A percentile compares a stretch with the other conserved stretches of the same genome.
phyloP scores from a whole-genome alignment of 805 yeast genomes.

The Schizosaccharomyces lindneri region DNA sequence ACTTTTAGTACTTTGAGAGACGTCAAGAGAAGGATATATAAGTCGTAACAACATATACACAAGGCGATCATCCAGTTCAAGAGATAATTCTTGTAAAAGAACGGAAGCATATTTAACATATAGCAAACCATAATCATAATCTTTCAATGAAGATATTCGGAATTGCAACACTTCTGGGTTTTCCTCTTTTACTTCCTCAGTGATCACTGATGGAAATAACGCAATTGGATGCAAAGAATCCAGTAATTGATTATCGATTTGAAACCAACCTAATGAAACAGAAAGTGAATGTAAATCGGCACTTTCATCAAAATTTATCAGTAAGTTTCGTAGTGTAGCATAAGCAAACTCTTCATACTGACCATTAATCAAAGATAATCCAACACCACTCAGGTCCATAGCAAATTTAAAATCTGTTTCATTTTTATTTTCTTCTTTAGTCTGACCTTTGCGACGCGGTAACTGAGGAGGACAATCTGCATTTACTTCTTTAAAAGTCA shows the following conservation, averaged over 20 bases:
- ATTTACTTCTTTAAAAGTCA: background rate
- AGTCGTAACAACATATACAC: slow-evolving; percentile 35
- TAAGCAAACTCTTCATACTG: slow-evolving; percentile 58
- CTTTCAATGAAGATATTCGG: slow-evolving; percentile 61
- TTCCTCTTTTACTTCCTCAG: slow-evolving; percentile 51
- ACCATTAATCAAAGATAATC: slow-evolving; percentile 57
- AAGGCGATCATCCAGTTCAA: slow-evolving; percentile 87
- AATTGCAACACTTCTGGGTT: slow-evolving; percentile 75
- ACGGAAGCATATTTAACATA: slow-evolving; percentile 80
- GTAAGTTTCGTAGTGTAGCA: slow-evolving; percentile 59
- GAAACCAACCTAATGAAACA: slow-evolving; percentile 60
- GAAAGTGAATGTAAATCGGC: slow-evolving; percentile 56
- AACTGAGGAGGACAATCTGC: background rate
- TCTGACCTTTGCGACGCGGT: background rate
- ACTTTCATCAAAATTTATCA: slow-evolving; percentile 43
- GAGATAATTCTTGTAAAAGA: slow-evolving; percentile 67
- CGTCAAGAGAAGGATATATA: background rate
- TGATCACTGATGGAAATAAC: slow-evolving; percentile 70
- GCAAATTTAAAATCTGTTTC: slow-evolving; percentile 28
- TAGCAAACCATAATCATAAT: slow-evolving; percentile 68
- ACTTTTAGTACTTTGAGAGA: background rate
- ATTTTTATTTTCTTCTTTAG: slow-evolving; percentile 23
- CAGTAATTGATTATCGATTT: slow-evolving; percentile 71
- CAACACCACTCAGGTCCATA: slow-evolving; percentile 51
- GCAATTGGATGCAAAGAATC: slow-evolving; percentile 76